Evolutionary conservation across 2,329 filamentous ascomycete species (phyloP).

Genomic region (Aspergillus niger): DNA sequence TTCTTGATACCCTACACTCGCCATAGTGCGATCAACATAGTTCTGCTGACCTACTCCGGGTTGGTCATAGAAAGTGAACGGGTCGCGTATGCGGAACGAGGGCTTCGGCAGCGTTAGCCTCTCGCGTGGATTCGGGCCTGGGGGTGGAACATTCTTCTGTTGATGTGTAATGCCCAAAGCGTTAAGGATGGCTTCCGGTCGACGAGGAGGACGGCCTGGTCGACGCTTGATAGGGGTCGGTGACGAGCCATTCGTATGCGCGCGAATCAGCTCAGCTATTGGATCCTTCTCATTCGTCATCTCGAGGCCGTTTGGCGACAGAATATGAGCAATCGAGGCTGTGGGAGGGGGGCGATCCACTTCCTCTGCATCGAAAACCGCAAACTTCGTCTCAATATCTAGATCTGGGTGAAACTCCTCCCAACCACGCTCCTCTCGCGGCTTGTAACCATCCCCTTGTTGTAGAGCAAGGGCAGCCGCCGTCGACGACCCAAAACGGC

Average conservation of each 20-base stretch:
- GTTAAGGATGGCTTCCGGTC: conserved; percentile 62
- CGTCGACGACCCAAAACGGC: conserved; percentile 78
- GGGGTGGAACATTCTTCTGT: conserved; percentile 53
- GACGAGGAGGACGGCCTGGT: conserved; percentile 66
- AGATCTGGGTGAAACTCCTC: conserved; percentile 96
- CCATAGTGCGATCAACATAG: conserved; percentile 96
- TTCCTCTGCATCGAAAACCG: conserved; percentile 78
- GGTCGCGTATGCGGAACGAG: conserved; percentile 50
- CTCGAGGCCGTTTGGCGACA: conserved; percentile 29
- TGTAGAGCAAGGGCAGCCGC: conserved; percentile 86
- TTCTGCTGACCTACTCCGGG: conserved; percentile 81
- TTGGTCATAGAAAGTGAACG: conserved; percentile 64
- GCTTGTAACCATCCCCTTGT: conserved; percentile 95
- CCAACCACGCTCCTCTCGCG: conserved; percentile 93
- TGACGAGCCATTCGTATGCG: conserved; percentile 37
- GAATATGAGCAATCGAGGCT: conserved; percentile 42
- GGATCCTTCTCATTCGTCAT: conserved; percentile 30
- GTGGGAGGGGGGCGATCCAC: conserved; percentile 72
- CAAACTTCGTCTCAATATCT: conserved; percentile 79
- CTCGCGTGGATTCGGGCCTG: conserved; percentile 53
- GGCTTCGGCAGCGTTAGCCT: conserved; percentile 53
- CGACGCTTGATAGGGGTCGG: conserved; percentile 57
- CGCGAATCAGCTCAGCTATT: conserved; percentile 48
- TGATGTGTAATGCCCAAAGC: conserved; percentile 61
- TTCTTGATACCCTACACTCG: conserved; percentile 92